Conservation (phyloP, 805 yeast genomes). For the Hanseniaspora valbyensis region DNA sequence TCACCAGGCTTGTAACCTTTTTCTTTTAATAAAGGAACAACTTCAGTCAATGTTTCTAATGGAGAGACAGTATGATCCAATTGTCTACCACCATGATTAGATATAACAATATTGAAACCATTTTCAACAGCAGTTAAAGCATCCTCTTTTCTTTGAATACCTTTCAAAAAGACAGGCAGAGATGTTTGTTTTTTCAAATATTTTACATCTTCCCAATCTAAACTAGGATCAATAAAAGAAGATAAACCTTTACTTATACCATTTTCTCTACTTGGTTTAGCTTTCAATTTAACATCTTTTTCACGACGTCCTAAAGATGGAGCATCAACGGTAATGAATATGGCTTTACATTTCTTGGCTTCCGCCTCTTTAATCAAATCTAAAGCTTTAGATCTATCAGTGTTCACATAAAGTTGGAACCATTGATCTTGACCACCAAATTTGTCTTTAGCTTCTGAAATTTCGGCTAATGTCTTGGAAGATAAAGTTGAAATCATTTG, state of each 20-base stretch:
- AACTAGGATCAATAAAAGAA: constrained; percentile 65
- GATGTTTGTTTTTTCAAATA: constrained; percentile 46
- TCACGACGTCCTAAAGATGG: constrained; percentile 87
- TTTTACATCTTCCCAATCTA: constrained; percentile 55
- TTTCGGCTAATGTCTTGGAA: constrained; percentile 78
- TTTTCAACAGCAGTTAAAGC: constrained; percentile 59
- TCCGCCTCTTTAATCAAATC: constrained; percentile 62
- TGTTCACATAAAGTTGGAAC: constrained; percentile 78
- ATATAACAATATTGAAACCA: constrained; percentile 64
- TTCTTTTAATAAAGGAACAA: constrained; percentile 41
- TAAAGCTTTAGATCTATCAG: constrained; percentile 56
- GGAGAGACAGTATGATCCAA: constrained; percentile 74
- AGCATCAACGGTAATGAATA: constrained; percentile 86
- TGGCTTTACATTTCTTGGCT: constrained; percentile 61
- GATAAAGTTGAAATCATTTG: constrained; percentile 94
- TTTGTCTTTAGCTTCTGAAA: constrained; percentile 56
- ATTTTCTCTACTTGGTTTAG: constrained; percentile 44
- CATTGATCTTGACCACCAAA: constrained; percentile 67
- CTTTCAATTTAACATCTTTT: constrained; percentile 65
- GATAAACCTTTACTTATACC: constrained; percentile 84
- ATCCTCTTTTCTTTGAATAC: constrained; percentile 76
- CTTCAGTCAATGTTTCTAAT: constrained; percentile 61
- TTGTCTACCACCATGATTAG: constrained; percentile 88
- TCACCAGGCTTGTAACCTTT: constrained; percentile 36
- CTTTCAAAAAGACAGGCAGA: constrained; percentile 64